Percentiles rank a stretch among this genome's conserved stretches.
These are phyloP conservation scores for Boletellus emodensis DNA, from an alignment of 768 basidiomycete genomes.

Conservation along the genomic window DNA sequence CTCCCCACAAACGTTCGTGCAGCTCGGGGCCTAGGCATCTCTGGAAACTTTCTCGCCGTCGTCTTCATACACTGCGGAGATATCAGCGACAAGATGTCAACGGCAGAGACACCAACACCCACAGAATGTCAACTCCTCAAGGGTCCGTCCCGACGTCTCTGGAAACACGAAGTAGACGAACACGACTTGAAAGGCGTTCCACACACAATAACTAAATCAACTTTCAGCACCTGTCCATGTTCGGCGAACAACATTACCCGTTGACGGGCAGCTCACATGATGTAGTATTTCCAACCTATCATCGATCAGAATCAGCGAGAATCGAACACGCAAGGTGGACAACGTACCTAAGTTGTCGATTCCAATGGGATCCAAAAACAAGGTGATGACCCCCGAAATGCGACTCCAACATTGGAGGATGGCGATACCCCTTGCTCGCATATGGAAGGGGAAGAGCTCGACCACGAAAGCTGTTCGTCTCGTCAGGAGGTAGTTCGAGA, in stretches of 20 bases:
- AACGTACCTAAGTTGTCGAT: neutral
- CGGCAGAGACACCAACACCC: neutral
- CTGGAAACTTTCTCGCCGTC: neutral
- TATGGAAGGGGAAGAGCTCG: conserved; percentile 61
- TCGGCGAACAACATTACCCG: too few species aligned
- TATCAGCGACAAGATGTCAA: conserved; percentile 22
- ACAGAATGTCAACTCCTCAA: conserved; percentile 20
- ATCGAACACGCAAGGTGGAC: too few species aligned
- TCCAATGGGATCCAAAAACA: conserved; percentile 7
- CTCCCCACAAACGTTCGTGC: too few species aligned
- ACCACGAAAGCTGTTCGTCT: conserved; percentile 48
- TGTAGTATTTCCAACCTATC: conserved; percentile 16
- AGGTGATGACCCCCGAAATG: conserved; percentile 13
- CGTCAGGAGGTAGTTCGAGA: too few species aligned
- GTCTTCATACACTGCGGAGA: conserved; percentile 18
- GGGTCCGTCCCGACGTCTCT: conserved; percentile 16
- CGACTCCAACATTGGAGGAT: conserved; percentile 59
- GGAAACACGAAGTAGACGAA: conserved; percentile 19
- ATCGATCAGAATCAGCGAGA: neutral
- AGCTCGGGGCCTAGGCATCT: too few species aligned
- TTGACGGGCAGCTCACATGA: conserved; percentile 2
- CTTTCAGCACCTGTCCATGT: neutral
- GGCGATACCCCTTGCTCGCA: conserved; percentile 56
- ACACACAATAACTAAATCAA: conserved; percentile 12
- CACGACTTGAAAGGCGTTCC: conserved; percentile 11